Percentiles rank a stretch among this genome's conserved stretches.
phyloP scores from a whole-genome alignment of 2,329 filamentous ascomycete genomes.

The Didymella lethalis region DNA sequence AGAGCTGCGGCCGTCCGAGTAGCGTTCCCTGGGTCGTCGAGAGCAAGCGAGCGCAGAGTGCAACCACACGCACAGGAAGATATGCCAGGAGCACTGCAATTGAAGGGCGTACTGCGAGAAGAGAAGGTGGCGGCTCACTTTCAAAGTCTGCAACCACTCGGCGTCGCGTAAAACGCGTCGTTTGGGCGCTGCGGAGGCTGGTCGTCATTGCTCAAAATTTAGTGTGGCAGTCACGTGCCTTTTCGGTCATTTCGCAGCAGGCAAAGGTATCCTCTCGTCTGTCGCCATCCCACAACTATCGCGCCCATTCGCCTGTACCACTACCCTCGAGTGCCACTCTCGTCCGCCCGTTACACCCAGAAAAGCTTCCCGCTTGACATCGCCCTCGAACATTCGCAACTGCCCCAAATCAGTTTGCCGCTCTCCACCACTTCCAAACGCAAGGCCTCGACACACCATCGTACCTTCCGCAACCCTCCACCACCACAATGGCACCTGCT shows the following conservation, averaged over 20 bases:
- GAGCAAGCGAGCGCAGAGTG: slow-evolving; percentile 9
- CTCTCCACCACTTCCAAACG: slow-evolving; percentile 37
- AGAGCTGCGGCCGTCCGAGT: slow-evolving; percentile 3
- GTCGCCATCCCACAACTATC: slow-evolving; percentile 25
- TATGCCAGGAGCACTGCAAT: background rate
- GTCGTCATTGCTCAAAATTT: slow-evolving; percentile 20
- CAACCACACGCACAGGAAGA: slow-evolving; percentile 3
- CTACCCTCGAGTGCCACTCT: slow-evolving; percentile 25
- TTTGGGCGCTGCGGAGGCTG: slow-evolving; percentile 16
- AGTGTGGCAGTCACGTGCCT: slow-evolving; percentile 17
- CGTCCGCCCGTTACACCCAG: slow-evolving; percentile 24
- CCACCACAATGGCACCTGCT: slow-evolving; percentile 55
- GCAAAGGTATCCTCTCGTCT: slow-evolving; percentile 18
- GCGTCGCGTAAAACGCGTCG: slow-evolving; percentile 19
- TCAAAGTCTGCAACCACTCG: background rate
- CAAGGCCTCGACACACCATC: slow-evolving; percentile 36
- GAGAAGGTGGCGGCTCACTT: slow-evolving; percentile 2
- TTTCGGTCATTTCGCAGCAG: slow-evolving; percentile 18
- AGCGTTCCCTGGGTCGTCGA: slow-evolving; percentile 5
- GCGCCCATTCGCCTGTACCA: slow-evolving; percentile 33
- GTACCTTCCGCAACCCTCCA: slow-evolving; percentile 27
- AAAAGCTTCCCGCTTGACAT: slow-evolving; percentile 34
- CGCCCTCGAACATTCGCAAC: slow-evolving; percentile 31
- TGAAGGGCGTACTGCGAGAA: background rate
- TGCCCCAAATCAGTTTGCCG: slow-evolving; percentile 35